Evolutionary conservation across 2,329 filamentous ascomycete genomes (phyloP).

Genomic region (Ustulina deusta): DNA sequence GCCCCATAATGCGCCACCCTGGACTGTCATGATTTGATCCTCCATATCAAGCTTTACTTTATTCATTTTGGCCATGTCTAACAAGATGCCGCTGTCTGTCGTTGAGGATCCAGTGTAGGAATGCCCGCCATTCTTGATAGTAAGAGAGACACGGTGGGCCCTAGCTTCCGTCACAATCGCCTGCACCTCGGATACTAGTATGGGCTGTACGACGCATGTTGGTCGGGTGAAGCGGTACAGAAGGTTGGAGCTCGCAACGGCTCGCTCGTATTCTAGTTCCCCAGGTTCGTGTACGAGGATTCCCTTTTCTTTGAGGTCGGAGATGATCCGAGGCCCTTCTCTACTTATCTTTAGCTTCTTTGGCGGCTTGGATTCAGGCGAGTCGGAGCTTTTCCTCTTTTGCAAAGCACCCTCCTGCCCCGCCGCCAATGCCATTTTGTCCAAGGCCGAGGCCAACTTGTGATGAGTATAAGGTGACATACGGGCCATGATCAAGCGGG

Average conservation of each 20-base stretch:
- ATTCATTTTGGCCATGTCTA: constrained; percentile 51
- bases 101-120: constrained; percentile 42
- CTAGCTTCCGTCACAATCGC: neutral
- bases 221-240: constrained; percentile 20
- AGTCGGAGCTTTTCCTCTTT: too few relatives aligned
- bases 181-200: neutral
- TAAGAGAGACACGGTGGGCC: neutral
- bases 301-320: neutral
- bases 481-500: too few relatives aligned
- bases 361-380: neutral
- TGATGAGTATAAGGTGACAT: too few relatives aligned
- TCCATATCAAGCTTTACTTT: constrained; percentile 43
- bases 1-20: constrained; percentile 50
- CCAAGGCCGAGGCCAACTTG: too few relatives aligned
- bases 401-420: too few relatives aligned
- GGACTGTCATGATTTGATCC: constrained; percentile 38
- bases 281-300: neutral
- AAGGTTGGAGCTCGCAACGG: constrained; percentile 18
- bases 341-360: too few relatives aligned
- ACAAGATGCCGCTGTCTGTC: constrained; percentile 45
- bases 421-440: too few relatives aligned
- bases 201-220: constrained; percentile 12
- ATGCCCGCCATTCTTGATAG: constrained; percentile 5
- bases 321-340: neutral
- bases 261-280: constrained; percentile 12